A percentile compares a stretch with the other conserved stretches of the same genome.
phyloP scores from a whole-genome alignment of 2,329 filamentous ascomycete species.

The Aspergillus udagawae region DNA sequence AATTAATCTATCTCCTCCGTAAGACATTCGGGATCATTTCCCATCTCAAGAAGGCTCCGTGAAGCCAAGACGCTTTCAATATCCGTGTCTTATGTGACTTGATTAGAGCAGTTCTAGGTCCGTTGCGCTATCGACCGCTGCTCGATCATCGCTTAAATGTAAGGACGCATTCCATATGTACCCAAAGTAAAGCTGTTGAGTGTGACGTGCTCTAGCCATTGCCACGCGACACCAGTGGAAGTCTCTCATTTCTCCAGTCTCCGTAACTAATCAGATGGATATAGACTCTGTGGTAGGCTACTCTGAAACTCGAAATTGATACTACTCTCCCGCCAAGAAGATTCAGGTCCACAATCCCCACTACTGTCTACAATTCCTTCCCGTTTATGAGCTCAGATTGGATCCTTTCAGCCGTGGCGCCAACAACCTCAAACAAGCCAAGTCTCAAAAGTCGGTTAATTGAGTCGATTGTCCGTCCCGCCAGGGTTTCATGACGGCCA shows the following conservation, averaged over 20 bases:
- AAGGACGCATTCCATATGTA: too few relatives aligned
- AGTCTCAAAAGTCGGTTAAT: not conserved
- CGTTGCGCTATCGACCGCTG: not conserved
- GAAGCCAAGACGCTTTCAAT: not conserved
- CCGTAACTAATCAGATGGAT: not conserved
- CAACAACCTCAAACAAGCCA: conserved; percentile 1
- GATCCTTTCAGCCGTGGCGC: not conserved
- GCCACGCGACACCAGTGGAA: too few relatives aligned
- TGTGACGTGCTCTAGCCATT: too few relatives aligned
- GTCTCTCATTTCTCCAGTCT: not conserved
- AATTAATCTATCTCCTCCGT: not conserved
- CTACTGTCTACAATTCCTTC: not conserved
- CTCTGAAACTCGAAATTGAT: not conserved
- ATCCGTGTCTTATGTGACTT: not conserved
- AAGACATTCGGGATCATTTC: not conserved
- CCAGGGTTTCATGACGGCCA: not conserved
- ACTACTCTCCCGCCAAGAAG: not conserved
- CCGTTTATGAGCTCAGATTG: not conserved
- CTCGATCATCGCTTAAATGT: too few relatives aligned
- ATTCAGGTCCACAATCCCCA: not conserved
- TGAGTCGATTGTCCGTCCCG: not conserved
- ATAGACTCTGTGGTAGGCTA: not conserved
- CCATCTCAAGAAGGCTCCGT: not conserved
- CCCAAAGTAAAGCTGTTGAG: too few relatives aligned
- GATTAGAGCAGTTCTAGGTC: not conserved